Base-by-base conservation (phyloP, 2,329 filamentous ascomycete species). In the Alternaria sp. region DNA sequence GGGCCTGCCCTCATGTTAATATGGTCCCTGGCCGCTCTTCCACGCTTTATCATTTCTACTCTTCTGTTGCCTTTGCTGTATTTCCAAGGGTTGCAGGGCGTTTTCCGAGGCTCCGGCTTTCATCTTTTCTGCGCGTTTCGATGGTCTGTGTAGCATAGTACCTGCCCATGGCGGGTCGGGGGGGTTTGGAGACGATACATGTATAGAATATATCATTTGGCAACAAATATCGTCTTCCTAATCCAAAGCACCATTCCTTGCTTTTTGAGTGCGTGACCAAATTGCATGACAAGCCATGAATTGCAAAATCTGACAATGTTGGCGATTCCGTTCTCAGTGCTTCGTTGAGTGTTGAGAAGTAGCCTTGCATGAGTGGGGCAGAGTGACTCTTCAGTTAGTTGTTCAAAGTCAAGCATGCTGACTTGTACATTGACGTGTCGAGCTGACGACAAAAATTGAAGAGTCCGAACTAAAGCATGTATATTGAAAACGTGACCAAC, bases 401-500 rank as follows among this genome's bases (percentile, higher is more conserved):
- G 10, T 5, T 40, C 24, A 11, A 11, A 40, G 37, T 40, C 21
- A 21, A 24, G 21, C 37, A 40, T 14, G 37, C 37, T 40, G 21
- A 40, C 37, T 23, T 40, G 37, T 40, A 40, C 37, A 40, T 24
- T 24, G 37, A 40, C 37, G 10, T 40, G 37, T 40, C 37, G 21
- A 24, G 11, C 21, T 24, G 37, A 24, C 21, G 9, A 36, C 31
- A 45, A 26, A 17, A 7, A 2, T 28, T 29, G 48, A 13, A 50
- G 48, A 46, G 28, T 52, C 54, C n/a, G 26, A 48, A 42, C 58
- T 59, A 60, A 69, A 72, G 66, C 66, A 69, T 72, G 67, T 71
- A 62, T 72, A 72, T 74, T 72, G 63, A 68, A 71, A 72, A 68
- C 71, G 66, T 72, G 70, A 73, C 66, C 71, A 72, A 69, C 63